Evolutionary conservation across 2,329 filamentous ascomycete genomes (phyloP), one percentile per base, ranked within the genome.

Genomic region (Geosmithia putterillii): DNA sequence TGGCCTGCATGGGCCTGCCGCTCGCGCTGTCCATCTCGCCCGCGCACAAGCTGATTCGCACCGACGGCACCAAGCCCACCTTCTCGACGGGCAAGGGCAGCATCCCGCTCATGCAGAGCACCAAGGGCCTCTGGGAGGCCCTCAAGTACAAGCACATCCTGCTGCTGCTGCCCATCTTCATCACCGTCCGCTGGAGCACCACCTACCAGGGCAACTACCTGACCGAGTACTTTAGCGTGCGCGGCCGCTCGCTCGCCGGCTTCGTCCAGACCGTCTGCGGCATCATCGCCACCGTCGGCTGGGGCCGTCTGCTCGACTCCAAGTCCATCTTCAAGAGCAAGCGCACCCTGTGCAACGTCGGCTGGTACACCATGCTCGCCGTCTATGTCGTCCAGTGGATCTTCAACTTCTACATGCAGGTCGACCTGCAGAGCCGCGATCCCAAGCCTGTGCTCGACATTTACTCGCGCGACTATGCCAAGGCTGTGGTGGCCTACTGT

Each of bases 1-100:
- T 69, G 3, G 65, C 69, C 47, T 69, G 65, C 40, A 55, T 69
- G 1, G 67, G 66, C 0, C 58, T 69, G 12, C 64, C 66, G 0
- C 58, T 70, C 8, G 65, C 67, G 0, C 49, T 71, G 2, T 51
- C 70, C 1, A 46, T 71, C 12, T 68, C 66, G 0, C 58, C 65
- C 3, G 67, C 67, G 0, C 55, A 67, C 1, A 67, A 70, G 46
- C 55, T 70, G 7, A 62, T 68, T 35, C 57, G 61, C 22, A 51
- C 52, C 8, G 60, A 69, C 44, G 66, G 48, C 34, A 17, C 40
- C 7, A 39, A 39, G 22, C 46, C 44, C 8, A 21, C 39, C 40
- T 47, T 47, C 3, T 39, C 38, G 7, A 46, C 37, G 18, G 28
- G 28, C 28, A 14, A 9, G 10, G 28, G 10, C 5, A 9, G 28